Conservation (phyloP, 192 early-diverging fungal species). For the Physocladia obscura region DNA sequence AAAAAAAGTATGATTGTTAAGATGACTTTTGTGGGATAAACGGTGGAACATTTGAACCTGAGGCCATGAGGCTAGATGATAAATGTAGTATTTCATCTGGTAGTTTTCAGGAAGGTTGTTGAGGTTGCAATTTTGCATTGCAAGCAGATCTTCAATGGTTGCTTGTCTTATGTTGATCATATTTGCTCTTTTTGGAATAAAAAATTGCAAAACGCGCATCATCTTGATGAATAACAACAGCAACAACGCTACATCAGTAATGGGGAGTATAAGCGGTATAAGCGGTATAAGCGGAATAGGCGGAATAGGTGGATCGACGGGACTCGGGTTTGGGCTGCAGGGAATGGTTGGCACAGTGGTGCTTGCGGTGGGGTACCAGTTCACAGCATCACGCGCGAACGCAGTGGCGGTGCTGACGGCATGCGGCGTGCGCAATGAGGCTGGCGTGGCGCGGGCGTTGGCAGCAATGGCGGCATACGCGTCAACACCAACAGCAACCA, state of each 20-base stretch:
- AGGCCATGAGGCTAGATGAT: constrained; percentile 52
- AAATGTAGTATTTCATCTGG: constrained; percentile 96
- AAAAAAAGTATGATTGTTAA: neutral
- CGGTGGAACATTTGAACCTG: constrained; percentile 79
- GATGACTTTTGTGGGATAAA: constrained; percentile 26
- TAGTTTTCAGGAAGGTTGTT: constrained; percentile 99
- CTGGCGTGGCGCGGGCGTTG: constrained; percentile 56
- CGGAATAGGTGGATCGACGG: too few species aligned
- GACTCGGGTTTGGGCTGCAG: too few species aligned
- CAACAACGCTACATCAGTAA: too few species aligned
- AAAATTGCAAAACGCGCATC: too few species aligned
- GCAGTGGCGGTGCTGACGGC: neutral
- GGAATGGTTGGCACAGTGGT: neutral
- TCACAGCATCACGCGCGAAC: neutral
- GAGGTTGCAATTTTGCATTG: constrained; percentile 97
- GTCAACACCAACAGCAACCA: too few species aligned
- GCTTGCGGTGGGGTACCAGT: neutral
- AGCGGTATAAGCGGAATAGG: too few species aligned
- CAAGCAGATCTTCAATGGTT: constrained; percentile 82
- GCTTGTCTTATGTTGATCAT: constrained; percentile 74
- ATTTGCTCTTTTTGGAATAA: too few species aligned
- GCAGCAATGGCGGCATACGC: constrained; percentile 67
- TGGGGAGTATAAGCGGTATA: too few species aligned
- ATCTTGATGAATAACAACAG: too few species aligned
- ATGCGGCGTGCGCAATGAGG: constrained; percentile 6